Evolutionary conservation across 2,329 filamentous ascomycete genomes (phyloP), one percentile per base, ranked within the genome.

Genomic region (Chaetomiaceae sp.): DNA sequence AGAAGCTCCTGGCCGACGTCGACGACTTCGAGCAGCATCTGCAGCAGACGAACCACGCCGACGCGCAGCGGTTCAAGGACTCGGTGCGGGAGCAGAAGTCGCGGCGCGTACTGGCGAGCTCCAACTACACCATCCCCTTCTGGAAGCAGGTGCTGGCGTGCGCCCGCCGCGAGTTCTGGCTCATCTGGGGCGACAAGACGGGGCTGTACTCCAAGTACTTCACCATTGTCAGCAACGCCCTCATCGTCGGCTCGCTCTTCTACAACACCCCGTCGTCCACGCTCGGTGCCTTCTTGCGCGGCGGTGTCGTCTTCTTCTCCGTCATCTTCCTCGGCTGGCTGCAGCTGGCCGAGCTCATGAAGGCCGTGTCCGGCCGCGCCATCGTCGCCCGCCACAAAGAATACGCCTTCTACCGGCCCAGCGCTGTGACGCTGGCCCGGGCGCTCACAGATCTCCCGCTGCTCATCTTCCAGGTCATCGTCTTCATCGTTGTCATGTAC

Each of bases 221-320:
- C 65, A 88, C 88, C 60, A 86, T 89, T 57, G 66, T 91, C 47
- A 76, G 83, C 47, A 86, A 87, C 61, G 71, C 65, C 4, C 72
- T 94, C 9, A 86, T 94, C 51, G 82, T 90, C 44, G 84, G 86
- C 2, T 87, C 83, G 2, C 71, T 93, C 15, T 93, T 93, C 66
- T 87, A 88, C 57, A 78, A 86, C 50, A 67, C 86, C 24, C 65
- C 74, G 1, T 53, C 67, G 1, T 70, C 74, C 37, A 86, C 84
- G 0, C 63, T 63, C 1, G 83, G 81, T 45, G 83, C 86, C 62
- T 89, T 83, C 63, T 61, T 68, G 3, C 67, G 72, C 0, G 70
- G 72, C 18, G 71, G 74, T 14, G 60, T 67, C 0, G 55, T 73
- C 14, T 77, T 77, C 60, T 75, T 76, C 51, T 62, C 73, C 2